Base-by-base conservation (phyloP, 345 rosid genomes). In the Nasturtium officinale region DNA sequence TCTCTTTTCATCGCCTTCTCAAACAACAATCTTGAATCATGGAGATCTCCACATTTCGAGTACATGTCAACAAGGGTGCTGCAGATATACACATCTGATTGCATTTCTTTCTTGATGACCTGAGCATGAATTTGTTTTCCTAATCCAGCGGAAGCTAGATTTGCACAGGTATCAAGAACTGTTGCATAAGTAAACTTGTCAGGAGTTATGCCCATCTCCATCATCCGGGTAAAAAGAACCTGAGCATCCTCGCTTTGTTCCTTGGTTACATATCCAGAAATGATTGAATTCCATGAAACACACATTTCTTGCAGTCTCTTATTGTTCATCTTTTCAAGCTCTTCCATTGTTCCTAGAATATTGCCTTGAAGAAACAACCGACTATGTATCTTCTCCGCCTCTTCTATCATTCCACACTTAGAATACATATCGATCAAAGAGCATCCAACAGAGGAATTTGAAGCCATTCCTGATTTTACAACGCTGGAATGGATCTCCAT, bases 31-130 rank as follows among this genome's bases (percentile, higher is more conserved):
- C 55, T 62, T 7, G 96, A 89, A 83, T 95, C 96, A 63, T 80
- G 71, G 82, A 91, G 79, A 74, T 87, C 83, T 81, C 99, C 97
- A 50, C 97, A 91, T 82, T 94, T 91, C 1, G 98, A 88, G 84
- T 94, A 91, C 98, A 91, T 91, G 67, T 95, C 96, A 51, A 95
- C 96, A 6, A 95, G 89, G 16, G 96, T 91, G 83, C 97, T 95
- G 79, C 85, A 80, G 69, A 91, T 87, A 65, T 85, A 89, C 32
- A 81, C 89, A 71, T 95, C 96, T 30, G 84, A 82, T 59, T 86
- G 93, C 82, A 89, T 40, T 67, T 88, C 85, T 69, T 80, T 77
- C 82, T 95, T 95, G 70, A 95, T 81, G 66, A 88, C 83, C 63
- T 86, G 92, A 58, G 84, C 90, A 73, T 95, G 99, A 37, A 95